Conservation (phyloP, 176 grass and related monocot genomes). For the Puya raimondii region DNA sequence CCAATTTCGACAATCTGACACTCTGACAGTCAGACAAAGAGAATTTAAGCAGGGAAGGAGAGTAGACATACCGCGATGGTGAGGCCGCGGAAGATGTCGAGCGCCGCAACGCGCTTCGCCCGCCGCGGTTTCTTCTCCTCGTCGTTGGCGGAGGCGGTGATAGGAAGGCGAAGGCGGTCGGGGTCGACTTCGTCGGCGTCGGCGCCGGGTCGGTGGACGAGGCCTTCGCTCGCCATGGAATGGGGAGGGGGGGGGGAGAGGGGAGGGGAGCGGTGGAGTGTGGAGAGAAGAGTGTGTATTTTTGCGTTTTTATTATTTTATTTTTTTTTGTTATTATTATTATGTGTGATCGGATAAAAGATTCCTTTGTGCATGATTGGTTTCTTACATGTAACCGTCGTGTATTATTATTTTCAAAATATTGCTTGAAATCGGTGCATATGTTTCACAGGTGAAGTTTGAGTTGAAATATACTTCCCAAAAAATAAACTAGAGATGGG, state of each 20-base stretch:
- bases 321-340: neutral
- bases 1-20: neutral
- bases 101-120: slow-evolving; percentile 43
- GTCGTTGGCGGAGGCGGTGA: neutral
- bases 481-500: no score
- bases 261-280: neutral
- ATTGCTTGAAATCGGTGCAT: no score
- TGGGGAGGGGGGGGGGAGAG: no score
- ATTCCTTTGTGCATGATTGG: neutral
- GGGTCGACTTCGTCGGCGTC: slow-evolving; percentile 47
- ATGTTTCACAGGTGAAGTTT: no score
- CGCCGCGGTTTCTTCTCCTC: slow-evolving; percentile 25
- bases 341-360: neutral
- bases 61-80: slow-evolving; percentile 56
- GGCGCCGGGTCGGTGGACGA: slow-evolving; percentile 9
- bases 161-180: neutral
- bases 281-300: neutral
- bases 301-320: neutral
- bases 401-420: no score
- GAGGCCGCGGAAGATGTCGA: slow-evolving; percentile 93
- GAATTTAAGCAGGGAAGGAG: no score
- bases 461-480: no score
- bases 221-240: slow-evolving; percentile 16
- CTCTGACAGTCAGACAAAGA: neutral
- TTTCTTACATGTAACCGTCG: no score